Base-by-base conservation (phyloP, 352 stramenopile genomes). In the Globisporangium emineosum region DNA sequence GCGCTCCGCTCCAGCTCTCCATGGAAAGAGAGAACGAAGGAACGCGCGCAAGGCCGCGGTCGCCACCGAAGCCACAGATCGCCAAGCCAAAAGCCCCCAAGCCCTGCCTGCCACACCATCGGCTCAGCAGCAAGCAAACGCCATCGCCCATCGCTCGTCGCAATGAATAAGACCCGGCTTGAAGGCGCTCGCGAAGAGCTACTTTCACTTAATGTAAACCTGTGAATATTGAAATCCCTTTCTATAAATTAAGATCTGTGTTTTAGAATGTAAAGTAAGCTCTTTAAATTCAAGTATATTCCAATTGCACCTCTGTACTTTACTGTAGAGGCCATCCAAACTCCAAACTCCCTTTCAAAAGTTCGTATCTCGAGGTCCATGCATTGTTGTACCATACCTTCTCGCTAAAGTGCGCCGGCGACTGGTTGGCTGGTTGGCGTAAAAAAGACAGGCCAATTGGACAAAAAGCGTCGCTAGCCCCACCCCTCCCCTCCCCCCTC, bases 371-470 rank as follows among this genome's bases (percentile, higher is more conserved):
- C 3, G 7, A 62, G 40, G 56, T 25, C 7, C 10, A 9, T 3
- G 1, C 12, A 21, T 10, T 5, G 40, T 5, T 1, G 1, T 54
- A 79, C 69, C 30, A 40, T 60, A 12, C 5, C 5, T 30, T 40
- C 29, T 53, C 47, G 23, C 1, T 17, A 62, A 79, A 47, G 62
- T 76, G 35, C 69, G 71, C 15, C 17, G n/a, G 42, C 40, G 40
- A 54, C 56, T 62, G 56, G 56, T 62, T 62, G 56, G 56, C 56
- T 62, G 33, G 56, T 62, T 49, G 40, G 30, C 3, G 25, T 25
- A 51, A 54, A 35, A 62, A 62, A 62, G 40, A 58, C 53, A 37
- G 40, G 21, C 37, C 56, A 62, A 37, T 21, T 62, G 25, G 12
- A n/a, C 54, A 29, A 56, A 56, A 35, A 56, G 27, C 13, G 13